Evolutionary conservation across 306 rosid species (phyloP), one percentile per base, ranked within the genome.

Genomic region (Gleditsia sinensis): DNA sequence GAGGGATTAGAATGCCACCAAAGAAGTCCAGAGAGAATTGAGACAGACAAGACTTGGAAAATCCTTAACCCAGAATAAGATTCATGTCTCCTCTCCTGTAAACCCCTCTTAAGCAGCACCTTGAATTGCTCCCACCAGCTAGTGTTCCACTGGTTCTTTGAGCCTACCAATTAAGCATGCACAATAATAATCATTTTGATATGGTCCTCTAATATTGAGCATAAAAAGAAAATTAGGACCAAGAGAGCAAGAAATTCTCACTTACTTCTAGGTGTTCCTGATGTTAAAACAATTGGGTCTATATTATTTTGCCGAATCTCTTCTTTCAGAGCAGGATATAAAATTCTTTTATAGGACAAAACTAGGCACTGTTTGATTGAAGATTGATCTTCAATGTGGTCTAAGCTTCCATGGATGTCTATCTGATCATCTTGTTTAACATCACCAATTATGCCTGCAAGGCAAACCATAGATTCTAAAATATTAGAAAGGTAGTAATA

Each of bases 1-100:
- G 94, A 84, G 50, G 84, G 70, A 77, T 88, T 85, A 63, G 94
- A 86, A 69, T 91, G 88, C 97, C 96, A 94, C 98, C 98, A 94
- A 0, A 91, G 74, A 25, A 91, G 92, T 33, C 97, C 97, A 1
- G 97, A 89, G 45, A 94, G 90, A 76, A 94, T 16, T 36, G 98
- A 82, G 7, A 91, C 98, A 40, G 97, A 91, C 85, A 91, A 72
- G 48, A 91, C 96, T 79, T 94, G 98, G 50, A 91, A 89, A 85
- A 94, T 94, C 76, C 84, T 88, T 19, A 94, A 70, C 60, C 92
- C 91, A 8, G 98, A 94, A 80, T 86, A 94, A 30, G 98, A 91
- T 87, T 94, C 97, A 71, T 91, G 96, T 54, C 84, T 89, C 61
- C 98, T 89, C 56, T 91, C 98, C 40, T 80, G 69, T 68, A 94